A percentile compares a stretch with the other conserved stretches of the same genome.
Evolutionary conservation across 2,329 filamentous ascomycete genomes (phyloP).

Genomic region (Talaromyces verruculosus): DNA sequence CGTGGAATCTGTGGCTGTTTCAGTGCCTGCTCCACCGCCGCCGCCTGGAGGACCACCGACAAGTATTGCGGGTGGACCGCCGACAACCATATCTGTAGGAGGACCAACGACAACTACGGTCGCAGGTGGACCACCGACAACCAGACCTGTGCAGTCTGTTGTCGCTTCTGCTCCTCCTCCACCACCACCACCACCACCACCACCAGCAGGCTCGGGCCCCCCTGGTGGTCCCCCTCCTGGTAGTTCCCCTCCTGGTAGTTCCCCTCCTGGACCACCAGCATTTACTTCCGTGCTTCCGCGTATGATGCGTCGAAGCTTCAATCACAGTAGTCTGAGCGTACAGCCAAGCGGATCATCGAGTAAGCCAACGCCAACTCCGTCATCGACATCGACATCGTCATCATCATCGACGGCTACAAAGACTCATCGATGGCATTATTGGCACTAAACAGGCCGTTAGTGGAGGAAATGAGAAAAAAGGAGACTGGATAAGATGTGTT

Average conservation of each 20-base stretch:
- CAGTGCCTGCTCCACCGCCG: background rate
- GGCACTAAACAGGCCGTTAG: background rate
- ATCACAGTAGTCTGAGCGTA: background rate
- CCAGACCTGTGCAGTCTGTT: background rate
- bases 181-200: background rate
- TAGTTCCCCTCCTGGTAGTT: background rate
- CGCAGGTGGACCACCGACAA: background rate
- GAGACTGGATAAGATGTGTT: background rate
- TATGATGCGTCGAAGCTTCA: background rate
- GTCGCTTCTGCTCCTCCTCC: background rate
- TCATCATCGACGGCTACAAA: background rate
- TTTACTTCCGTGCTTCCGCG: background rate
- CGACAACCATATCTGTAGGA: background rate
- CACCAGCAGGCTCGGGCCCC: background rate
- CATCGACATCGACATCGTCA: background rate
- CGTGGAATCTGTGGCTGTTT: background rate
- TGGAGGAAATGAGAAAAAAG: background rate
- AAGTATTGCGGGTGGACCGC: too few species aligned
- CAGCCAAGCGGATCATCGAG: background rate
- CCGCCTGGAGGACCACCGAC: background rate
- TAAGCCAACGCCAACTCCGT: background rate
- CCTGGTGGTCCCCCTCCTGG: background rate
- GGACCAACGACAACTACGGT: background rate
- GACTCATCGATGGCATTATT: constrained; percentile 5
- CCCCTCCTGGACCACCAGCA: background rate